Percentiles rank a stretch among this genome's conserved stretches.
Conservation (phyloP, 306 rosid genomes). For the Gillenia trifoliata region DNA sequence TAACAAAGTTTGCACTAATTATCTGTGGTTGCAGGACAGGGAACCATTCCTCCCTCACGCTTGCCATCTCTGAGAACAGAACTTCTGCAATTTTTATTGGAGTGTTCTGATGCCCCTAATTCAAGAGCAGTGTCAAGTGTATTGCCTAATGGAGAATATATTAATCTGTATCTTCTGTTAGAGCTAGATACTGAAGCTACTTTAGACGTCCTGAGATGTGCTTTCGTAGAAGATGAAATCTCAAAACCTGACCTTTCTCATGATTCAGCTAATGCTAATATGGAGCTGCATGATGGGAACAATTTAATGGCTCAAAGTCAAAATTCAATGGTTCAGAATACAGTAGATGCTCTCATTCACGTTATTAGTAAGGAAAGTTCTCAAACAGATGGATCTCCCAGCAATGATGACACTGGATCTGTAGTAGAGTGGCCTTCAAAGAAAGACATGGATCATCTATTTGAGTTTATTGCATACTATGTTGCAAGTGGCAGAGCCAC, state of each 20-base stretch:
- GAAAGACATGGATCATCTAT: slow-evolving; percentile 63
- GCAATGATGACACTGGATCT: slow-evolving; percentile 30
- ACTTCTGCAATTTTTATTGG: slow-evolving; percentile 70
- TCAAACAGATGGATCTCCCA: slow-evolving; percentile 40
- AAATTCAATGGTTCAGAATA: slow-evolving; percentile 58
- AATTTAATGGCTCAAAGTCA: slow-evolving; percentile 30
- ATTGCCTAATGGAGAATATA: slow-evolving; percentile 29
- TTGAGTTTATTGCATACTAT: slow-evolving; percentile 75
- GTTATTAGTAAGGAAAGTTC: slow-evolving; percentile 45
- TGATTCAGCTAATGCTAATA: slow-evolving; percentile 30
- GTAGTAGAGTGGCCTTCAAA: slow-evolving; percentile 55
- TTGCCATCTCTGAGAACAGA: slow-evolving; percentile 81
- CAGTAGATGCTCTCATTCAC: slow-evolving; percentile 62
- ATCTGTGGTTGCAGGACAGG: slow-evolving; percentile 60
- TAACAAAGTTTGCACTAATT: not conserved
- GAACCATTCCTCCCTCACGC: slow-evolving; percentile 60
- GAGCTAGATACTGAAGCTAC: slow-evolving; percentile 84
- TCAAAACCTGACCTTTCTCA: slow-evolving; percentile 31
- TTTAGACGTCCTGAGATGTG: slow-evolving; percentile 67
- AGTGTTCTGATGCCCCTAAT: slow-evolving; percentile 39
- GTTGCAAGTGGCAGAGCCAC: slow-evolving; percentile 68
- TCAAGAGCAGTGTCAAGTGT: slow-evolving; percentile 41
- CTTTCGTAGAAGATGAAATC: slow-evolving; percentile 56
- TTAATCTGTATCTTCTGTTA: slow-evolving; percentile 66
- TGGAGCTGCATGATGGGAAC: slow-evolving; percentile 31